Percentiles rank a stretch among this genome's conserved stretches.
Evolutionary conservation across 2,329 filamentous ascomycete genomes (phyloP).

Genomic region (Aspergillus hortae): DNA sequence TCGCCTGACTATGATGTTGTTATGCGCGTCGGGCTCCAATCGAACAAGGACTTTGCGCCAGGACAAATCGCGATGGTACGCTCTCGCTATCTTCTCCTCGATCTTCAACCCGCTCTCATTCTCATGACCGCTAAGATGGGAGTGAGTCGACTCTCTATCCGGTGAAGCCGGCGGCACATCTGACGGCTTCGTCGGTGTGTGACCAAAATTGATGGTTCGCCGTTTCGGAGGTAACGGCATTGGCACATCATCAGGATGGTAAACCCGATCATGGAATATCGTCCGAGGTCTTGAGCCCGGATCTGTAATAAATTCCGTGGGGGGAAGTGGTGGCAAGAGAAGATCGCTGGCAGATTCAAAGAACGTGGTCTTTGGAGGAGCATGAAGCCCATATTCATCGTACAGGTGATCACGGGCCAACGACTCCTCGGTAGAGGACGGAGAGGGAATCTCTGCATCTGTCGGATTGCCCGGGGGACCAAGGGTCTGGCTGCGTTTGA

Average conservation of each 20-base stretch:
- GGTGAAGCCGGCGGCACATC: slow-evolving; percentile 7
- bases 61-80: slow-evolving; percentile 84
- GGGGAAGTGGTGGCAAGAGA: slow-evolving; percentile 82
- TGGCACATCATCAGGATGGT: slow-evolving; percentile 90
- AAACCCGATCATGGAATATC: slow-evolving; percentile 95
- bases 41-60: slow-evolving; percentile 98
- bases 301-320: slow-evolving; percentile 76
- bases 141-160: slow-evolving; percentile 11
- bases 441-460: not conserved
- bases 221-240: slow-evolving; percentile 58
- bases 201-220: slow-evolving; percentile 37
- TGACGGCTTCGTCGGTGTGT: slow-evolving; percentile 17
- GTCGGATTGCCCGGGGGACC: slow-evolving; percentile 23
- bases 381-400: slow-evolving; percentile 52
- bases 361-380: slow-evolving; percentile 85
- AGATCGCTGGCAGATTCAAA: slow-evolving; percentile 94
- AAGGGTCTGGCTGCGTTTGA: slow-evolving; percentile 74
- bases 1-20: slow-evolving; percentile 93
- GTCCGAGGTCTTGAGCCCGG: slow-evolving; percentile 77
- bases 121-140: slow-evolving; percentile 11
- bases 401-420: slow-evolving; percentile 51
- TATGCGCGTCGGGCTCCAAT: slow-evolving; percentile 94
- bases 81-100: slow-evolving; percentile 95
- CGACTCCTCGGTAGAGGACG: slow-evolving; percentile 10
- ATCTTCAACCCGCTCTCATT: slow-evolving; percentile 65